Evolutionary conservation across 495 filamentous ascomycete genomes (phyloP), one percentile per base, ranked within the genome.

Genomic region (Paragyromitra xinjiangensis): DNA sequence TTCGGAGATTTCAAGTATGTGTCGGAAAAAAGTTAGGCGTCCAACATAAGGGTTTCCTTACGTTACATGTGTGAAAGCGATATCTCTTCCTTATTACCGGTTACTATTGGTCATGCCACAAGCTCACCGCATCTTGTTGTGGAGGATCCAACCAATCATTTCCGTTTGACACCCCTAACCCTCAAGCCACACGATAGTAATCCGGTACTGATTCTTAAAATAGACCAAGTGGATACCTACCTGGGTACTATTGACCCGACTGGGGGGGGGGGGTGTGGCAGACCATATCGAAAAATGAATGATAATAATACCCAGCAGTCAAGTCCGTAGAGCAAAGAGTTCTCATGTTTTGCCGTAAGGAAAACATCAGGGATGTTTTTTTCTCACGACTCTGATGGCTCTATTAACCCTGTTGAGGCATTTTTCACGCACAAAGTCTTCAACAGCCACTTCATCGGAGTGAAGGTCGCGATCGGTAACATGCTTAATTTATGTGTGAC

Each of bases 381-480:
- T 26, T 40, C 14, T 1, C 16, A 65, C 5, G 14, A 24, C 40
- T 62, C 34, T 51, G 26, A 26, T 61, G 29, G 58, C 59, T 53
- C 50, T 22, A 6, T 29, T 29, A 71, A 59, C 73, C 73, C 45
- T 75, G 73, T 39, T 76, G 73, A 73, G 69, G 69, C 69, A 77
- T 73, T 67, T 29, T 73, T 69, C 69, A 48, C 61, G 37, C 48
- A 63, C 24, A 5, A 59, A 14, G 2, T 37, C 51, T 56, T 50
- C 42, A 73, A 50, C 63, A 62, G 51, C 71, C 51, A 74, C 64
- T 74, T 50, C 42, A 22, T 66, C 71, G 71, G 62, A 37, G 59
- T 26, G 59, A 22, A 64, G 40, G 59, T 40, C 44, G 48, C 48
- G 59, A 65, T 64, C 73, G 73, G 73, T 67, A 67, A 77, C 69